Conservation (phyloP, 441 rosid species). For the Hypseocharis bilobata region DNA sequence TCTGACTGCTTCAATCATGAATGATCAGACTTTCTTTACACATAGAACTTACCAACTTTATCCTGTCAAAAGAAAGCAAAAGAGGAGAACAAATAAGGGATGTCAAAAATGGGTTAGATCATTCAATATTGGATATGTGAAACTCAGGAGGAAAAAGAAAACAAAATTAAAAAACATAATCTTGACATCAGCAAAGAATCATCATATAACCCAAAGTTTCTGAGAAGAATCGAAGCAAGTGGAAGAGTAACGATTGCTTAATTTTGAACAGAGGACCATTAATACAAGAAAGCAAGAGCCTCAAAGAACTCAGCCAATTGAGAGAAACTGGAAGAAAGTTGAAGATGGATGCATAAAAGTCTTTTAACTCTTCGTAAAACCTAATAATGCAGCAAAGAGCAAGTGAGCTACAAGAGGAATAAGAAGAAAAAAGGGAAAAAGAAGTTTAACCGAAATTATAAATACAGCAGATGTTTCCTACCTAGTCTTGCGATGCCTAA, state of each 20-base stretch:
- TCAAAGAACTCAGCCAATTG: neutral
- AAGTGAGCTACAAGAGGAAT: neutral
- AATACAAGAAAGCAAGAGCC: neutral
- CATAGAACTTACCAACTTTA: slow-evolving; percentile 77
- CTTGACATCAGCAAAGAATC: neutral
- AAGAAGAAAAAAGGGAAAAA: neutral
- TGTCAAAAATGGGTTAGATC: slow-evolving; percentile 1
- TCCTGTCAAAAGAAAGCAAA: slow-evolving; percentile 47
- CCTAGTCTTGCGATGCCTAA: neutral
- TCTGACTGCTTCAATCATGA: slow-evolving; percentile 24
- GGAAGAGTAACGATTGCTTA: neutral
- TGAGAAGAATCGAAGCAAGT: neutral
- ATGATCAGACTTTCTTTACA: slow-evolving; percentile 28
- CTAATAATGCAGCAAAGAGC: neutral
- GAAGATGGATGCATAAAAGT: neutral
- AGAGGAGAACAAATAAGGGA: slow-evolving; percentile 14
- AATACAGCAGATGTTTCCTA: neutral
- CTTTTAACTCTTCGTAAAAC: neutral
- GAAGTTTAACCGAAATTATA: neutral
- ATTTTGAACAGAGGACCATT: neutral
- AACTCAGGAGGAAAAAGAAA: neutral
- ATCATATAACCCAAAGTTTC: neutral
- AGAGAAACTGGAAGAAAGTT: neutral
- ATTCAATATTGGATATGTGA: neutral
- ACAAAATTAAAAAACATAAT: neutral